These are phyloP conservation scores for Xylaria sp. DNA, from an alignment of 2,329 filamentous ascomycete species.

Conservation along the genomic window DNA sequence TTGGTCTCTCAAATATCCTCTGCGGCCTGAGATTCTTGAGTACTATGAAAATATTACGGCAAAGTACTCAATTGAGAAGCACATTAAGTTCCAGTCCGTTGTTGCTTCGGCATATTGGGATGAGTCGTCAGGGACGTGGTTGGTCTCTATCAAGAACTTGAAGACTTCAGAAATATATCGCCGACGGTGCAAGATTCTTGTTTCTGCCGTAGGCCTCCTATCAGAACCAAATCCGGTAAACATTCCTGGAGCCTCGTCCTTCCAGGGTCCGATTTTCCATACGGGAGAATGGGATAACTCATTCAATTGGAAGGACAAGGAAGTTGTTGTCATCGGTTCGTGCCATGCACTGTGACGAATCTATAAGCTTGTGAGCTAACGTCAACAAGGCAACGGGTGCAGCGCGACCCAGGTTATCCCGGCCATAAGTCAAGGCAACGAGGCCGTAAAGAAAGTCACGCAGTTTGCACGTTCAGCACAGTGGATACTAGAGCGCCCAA, in stretches of 20 bases:
- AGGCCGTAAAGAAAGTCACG: constrained; percentile 28
- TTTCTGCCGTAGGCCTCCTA: constrained; percentile 30
- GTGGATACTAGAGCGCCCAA: constrained; percentile 33
- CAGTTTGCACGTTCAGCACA: constrained; percentile 34
- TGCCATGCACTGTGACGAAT: neutral
- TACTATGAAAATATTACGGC: constrained; percentile 25
- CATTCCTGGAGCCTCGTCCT: constrained; percentile 24
- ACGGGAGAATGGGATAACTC: constrained; percentile 33
- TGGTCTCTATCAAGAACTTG: constrained; percentile 30
- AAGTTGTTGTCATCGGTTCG: constrained; percentile 32
- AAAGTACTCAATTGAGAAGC: constrained; percentile 28
- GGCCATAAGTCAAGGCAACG: constrained; percentile 19
- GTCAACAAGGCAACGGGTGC: constrained; percentile 30
- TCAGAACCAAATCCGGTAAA: constrained; percentile 25
- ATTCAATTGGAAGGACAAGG: constrained; percentile 32
- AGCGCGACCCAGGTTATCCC: constrained; percentile 33
- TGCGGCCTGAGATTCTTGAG: constrained; percentile 33
- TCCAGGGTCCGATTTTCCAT: constrained; percentile 30
- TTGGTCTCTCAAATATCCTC: constrained; percentile 32
- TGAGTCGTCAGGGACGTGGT: constrained; percentile 26
- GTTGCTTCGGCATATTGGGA: constrained; percentile 30
- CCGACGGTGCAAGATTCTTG: constrained; percentile 31
- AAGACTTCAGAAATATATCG: constrained; percentile 21
- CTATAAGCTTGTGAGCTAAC: neutral
- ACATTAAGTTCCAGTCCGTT: constrained; percentile 19